Conservation (phyloP, 1,284 basidiomycete genomes). For the Malassezia brasiliensis region DNA sequence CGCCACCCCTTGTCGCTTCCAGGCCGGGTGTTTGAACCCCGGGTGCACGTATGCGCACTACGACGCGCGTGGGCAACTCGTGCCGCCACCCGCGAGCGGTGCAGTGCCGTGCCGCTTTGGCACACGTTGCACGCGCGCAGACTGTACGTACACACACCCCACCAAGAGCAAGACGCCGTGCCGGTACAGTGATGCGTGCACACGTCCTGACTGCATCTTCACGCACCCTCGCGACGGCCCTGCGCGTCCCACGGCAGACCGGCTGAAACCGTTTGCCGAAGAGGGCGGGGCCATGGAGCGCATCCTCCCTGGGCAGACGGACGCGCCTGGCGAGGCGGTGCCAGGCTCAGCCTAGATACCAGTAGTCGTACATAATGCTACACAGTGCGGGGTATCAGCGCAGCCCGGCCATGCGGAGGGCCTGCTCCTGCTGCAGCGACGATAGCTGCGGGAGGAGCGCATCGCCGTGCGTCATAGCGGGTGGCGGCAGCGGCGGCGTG, state of each 20-base stretch:
- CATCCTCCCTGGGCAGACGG: slow-evolving; percentile 6
- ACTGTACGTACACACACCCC: slow-evolving; percentile 8
- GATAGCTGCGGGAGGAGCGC: neutral
- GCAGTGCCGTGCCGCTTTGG: slow-evolving; percentile 8
- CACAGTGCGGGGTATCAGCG: neutral
- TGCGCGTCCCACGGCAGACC: slow-evolving; percentile 10
- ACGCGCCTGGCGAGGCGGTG: neutral
- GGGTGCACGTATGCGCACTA: slow-evolving; percentile 20
- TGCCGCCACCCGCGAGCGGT: slow-evolving; percentile 8
- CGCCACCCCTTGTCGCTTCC: slow-evolving; percentile 18
- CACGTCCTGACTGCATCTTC: slow-evolving; percentile 29
- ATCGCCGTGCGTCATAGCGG: neutral
- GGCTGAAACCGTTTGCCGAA: slow-evolving; percentile 12
- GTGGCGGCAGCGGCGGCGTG: neutral
- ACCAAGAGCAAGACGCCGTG: slow-evolving; percentile 19
- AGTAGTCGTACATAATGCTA: neutral
- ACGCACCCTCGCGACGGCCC: slow-evolving; percentile 21
- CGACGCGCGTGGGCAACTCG: slow-evolving; percentile 12
- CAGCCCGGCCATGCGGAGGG: slow-evolving; percentile 17
- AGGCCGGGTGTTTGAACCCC: slow-evolving; percentile 21
- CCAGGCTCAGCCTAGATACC: slow-evolving; percentile 1
- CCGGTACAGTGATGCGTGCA: slow-evolving; percentile 26
- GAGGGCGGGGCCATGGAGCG: slow-evolving; percentile 6
- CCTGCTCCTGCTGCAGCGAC: slow-evolving; percentile 6
- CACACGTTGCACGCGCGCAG: slow-evolving; percentile 11